These are phyloP conservation scores for Cairneyella variabilis DNA, from an alignment of 495 filamentous ascomycete species.

Conservation along the genomic window DNA sequence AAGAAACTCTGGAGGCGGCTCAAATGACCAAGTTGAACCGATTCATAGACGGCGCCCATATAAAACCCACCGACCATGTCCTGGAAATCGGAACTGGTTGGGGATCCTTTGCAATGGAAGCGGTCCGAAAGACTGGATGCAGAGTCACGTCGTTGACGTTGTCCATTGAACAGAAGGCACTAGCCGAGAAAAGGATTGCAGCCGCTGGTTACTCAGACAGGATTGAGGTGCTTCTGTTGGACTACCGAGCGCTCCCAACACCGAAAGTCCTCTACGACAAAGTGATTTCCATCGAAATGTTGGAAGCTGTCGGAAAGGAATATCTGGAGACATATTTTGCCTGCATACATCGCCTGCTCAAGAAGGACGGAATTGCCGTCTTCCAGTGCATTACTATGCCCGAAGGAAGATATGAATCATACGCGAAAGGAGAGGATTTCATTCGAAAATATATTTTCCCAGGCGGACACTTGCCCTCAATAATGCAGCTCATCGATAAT, in stretches of 20 bases:
- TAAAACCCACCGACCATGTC: slow-evolving; percentile 59
- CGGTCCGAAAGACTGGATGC: slow-evolving; percentile 55
- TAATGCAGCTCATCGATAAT: slow-evolving; percentile 56
- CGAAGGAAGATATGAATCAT: slow-evolving; percentile 47
- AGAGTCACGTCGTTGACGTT: slow-evolving; percentile 60
- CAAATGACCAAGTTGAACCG: slow-evolving; percentile 60
- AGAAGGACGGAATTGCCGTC: slow-evolving; percentile 62
- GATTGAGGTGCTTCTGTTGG: slow-evolving; percentile 55
- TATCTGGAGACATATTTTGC: slow-evolving; percentile 59
- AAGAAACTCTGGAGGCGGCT: slow-evolving; percentile 58
- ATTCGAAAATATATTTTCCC: slow-evolving; percentile 75
- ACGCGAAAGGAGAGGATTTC: slow-evolving; percentile 49
- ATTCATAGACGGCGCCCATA: slow-evolving; percentile 55
- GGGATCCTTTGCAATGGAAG: slow-evolving; percentile 64
- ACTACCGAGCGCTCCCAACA: slow-evolving; percentile 54
- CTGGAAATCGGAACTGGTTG: slow-evolving; percentile 69
- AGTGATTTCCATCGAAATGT: slow-evolving; percentile 70
- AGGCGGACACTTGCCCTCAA: slow-evolving; percentile 65
- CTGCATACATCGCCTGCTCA: slow-evolving; percentile 55
- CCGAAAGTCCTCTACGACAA: slow-evolving; percentile 60
- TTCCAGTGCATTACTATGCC: slow-evolving; percentile 79
- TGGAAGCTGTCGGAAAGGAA: slow-evolving; percentile 66
- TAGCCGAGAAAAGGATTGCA: slow-evolving; percentile 55
- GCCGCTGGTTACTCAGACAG: slow-evolving; percentile 45
- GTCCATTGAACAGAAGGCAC: slow-evolving; percentile 54